A percentile compares a stretch with the other conserved stretches of the same genome.
Conservation (phyloP, 2,329 filamentous ascomycete genomes). For the Leptosphaerulina australis region DNA sequence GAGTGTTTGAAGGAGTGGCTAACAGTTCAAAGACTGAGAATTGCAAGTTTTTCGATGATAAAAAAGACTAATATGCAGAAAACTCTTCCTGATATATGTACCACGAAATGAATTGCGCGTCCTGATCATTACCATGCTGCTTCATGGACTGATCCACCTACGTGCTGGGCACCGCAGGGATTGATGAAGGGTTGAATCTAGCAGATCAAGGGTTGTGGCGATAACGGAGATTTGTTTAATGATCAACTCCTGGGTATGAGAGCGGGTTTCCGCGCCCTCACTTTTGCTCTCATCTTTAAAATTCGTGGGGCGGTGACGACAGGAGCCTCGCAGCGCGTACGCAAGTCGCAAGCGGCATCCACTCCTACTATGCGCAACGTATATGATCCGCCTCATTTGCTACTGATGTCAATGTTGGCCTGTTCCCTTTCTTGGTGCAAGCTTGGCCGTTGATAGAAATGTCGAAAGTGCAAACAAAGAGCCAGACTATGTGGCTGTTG, state of each 20-base stretch:
- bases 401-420: conserved; percentile 1
- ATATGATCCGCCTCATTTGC: not conserved
- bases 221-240: conserved; percentile 25
- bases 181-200: conserved; percentile 1
- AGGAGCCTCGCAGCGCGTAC: conserved; percentile 1
- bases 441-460: conserved; percentile 11
- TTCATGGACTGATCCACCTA: conserved; percentile 4
- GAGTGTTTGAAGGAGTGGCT: conserved; percentile 12
- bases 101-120: conserved; percentile 18
- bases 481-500: conserved; percentile 4
- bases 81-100: conserved; percentile 9
- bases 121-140: conserved; percentile 6
- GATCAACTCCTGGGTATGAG: conserved; percentile 15
- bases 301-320: conserved; percentile 1
- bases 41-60: conserved; percentile 15
- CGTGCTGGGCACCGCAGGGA: conserved; percentile 5
- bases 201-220: conserved; percentile 14
- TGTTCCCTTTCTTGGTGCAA: conserved; percentile 4
- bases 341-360: not conserved
- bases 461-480: not conserved
- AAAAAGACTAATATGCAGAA: conserved; percentile 7
- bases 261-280: conserved; percentile 6
- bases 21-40: conserved; percentile 16
- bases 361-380: not conserved
- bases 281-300: conserved; percentile 4